phyloP scores from a whole-genome alignment of 2,329 filamentous ascomycete genomes.

The Aotearoamyces nothofagi region DNA sequence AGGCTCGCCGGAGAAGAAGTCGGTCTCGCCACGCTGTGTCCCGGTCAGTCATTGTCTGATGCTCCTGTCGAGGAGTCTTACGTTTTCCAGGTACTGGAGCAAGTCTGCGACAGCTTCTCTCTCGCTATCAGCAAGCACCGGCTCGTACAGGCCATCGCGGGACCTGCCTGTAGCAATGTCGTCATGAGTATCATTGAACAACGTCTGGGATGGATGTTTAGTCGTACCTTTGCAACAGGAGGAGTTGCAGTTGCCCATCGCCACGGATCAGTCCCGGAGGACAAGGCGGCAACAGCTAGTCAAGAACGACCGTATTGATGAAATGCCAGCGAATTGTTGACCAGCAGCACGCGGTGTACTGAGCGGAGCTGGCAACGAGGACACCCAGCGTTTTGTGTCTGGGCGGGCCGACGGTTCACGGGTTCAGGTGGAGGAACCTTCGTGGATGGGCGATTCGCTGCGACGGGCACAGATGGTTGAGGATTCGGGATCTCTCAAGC shows the following conservation, averaged over 20 bases:
- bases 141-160: slow-evolving; percentile 71
- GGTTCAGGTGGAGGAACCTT: too few relatives aligned
- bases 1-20: slow-evolving; percentile 95
- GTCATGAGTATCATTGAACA: background rate
- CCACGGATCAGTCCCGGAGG: slow-evolving; percentile 17
- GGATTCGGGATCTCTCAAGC: too few relatives aligned
- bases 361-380: slow-evolving; percentile 3
- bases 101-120: slow-evolving; percentile 93
- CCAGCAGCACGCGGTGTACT: slow-evolving; percentile 13
- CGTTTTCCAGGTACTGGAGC: slow-evolving; percentile 91
- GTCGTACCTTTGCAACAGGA: slow-evolving; percentile 42
- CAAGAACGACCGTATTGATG: slow-evolving; percentile 3
- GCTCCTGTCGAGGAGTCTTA: slow-evolving; percentile 24
- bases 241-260: slow-evolving; percentile 47
- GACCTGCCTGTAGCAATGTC: slow-evolving; percentile 47
- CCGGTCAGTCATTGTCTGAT: background rate
- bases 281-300: slow-evolving; percentile 6
- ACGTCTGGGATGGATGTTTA: background rate
- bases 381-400: background rate
- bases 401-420: too few relatives aligned
- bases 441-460: too few relatives aligned
- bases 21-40: slow-evolving; percentile 68
- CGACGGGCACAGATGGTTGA: too few relatives aligned
- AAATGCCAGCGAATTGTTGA: slow-evolving; percentile 11
- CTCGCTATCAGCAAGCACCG: slow-evolving; percentile 86